Evolutionary conservation across 352 stramenopile species (phyloP).

Genomic region (Bremia lactucae): DNA sequence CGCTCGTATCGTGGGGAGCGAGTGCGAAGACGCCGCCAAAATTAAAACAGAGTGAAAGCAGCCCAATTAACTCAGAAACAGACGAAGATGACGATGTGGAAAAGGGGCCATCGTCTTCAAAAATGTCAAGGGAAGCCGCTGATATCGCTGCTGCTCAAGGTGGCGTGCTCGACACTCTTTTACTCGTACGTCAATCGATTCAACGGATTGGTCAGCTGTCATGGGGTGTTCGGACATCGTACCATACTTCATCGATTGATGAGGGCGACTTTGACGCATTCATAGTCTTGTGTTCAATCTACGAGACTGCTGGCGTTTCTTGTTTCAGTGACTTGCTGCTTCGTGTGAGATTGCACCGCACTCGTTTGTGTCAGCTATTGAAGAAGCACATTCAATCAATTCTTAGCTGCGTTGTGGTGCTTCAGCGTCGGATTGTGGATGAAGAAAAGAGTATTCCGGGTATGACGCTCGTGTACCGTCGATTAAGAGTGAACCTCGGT

Average conservation of each 20-base stretch:
- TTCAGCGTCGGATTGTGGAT: slow-evolving; percentile 65
- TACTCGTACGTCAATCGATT: slow-evolving; percentile 79
- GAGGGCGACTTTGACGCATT: slow-evolving; percentile 78
- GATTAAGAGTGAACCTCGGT: slow-evolving; percentile 38
- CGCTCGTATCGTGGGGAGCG: slow-evolving; percentile 56
- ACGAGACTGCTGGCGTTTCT: slow-evolving; percentile 45
- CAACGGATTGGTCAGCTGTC: slow-evolving; percentile 74
- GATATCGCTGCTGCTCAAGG: slow-evolving; percentile 43
- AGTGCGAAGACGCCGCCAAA: slow-evolving; percentile 34
- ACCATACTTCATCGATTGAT: slow-evolving; percentile 74
- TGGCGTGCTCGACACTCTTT: slow-evolving; percentile 61
- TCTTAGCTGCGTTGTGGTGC: slow-evolving; percentile 56
- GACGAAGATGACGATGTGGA: slow-evolving; percentile 66
- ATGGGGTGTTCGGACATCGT: slow-evolving; percentile 76
- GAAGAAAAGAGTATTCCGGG: slow-evolving; percentile 70
- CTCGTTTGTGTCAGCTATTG: slow-evolving; percentile 51
- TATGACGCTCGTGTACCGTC: slow-evolving; percentile 67
- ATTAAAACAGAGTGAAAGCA: slow-evolving; percentile 19
- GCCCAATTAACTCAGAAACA: slow-evolving; percentile 65
- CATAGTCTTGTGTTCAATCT: slow-evolving; percentile 81
- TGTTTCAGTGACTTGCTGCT: slow-evolving; percentile 64
- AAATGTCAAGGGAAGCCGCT: slow-evolving; percentile 39
- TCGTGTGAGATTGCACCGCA: slow-evolving; percentile 60
- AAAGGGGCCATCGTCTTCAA: slow-evolving; percentile 44
- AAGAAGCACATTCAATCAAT: slow-evolving; percentile 66